Base-by-base conservation (phyloP, 2,329 filamentous ascomycete species). In the Acrocalymma vagum region DNA sequence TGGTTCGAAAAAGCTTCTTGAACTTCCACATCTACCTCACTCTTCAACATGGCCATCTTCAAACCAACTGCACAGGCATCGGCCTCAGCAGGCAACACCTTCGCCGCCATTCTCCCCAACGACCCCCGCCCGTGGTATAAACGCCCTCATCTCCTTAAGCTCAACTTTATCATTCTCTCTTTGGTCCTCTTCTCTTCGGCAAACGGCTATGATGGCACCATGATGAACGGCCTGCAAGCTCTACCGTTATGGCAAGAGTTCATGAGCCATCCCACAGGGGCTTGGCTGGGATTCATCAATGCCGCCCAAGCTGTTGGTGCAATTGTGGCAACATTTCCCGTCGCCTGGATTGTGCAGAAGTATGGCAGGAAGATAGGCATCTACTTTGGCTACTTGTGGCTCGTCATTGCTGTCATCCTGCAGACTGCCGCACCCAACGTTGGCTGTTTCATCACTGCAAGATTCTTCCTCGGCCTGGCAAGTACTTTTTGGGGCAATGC, bases 391-490 rank as follows among this genome's bases (percentile, higher is more conserved):
- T 67, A 65, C 30, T n/a, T 53, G 9, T 65, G 72, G 33, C 43
- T 73, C 1, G 48, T 63, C 21, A 31, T 60, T n/a, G 56, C 56
- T 9, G 58, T 60, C 15, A 50, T 50, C 9, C 29, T 65, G 45
- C 42, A 62, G 34, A 49, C 55, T 38, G 40, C 51, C 38, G 44
- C 63, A 33, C 38, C 58, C 42, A 58, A 60, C 28, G 56, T 62
- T 28, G 42, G 50, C 27, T 61, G 62, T 56, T 62, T 60, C 39
- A 45, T 72, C 20, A 37, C 72, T 6, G 61, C 66, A 5, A 64
- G 70, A 3, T 54, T 72, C 18, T 59, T 73, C 20, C 42, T 75
- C 5, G 72, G 72, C 2, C 48, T 64, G 15, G 63, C 63, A 0
- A 60, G 62, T 8, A 69, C 59, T 5, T 62, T 64, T 34, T 64